Evolutionary conservation across 768 basidiomycete species (phyloP), one percentile per base, ranked within the genome.

Genomic region (Russula brevipes): DNA sequence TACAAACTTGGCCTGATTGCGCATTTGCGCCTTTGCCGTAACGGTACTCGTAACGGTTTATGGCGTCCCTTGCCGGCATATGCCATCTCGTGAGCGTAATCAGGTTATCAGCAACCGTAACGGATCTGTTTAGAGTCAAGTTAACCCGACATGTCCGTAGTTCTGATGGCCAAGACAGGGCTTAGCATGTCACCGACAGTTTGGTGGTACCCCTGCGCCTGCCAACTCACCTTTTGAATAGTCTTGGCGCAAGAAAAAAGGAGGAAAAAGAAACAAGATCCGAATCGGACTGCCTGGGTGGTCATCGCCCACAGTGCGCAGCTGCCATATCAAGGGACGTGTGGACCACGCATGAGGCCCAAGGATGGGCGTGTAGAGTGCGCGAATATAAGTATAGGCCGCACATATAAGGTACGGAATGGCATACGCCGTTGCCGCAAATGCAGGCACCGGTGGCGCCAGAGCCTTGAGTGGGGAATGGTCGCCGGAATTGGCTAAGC

Each of bases 401-500:
- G 41, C 16, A 51, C 17, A 53, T 42, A 33, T 52, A 44, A 24
- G 51, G 58, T 30, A 53, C 45, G n/a, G 14, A 24, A 36, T 11
- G 24, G 24, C 33, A 19, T 17, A 9, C 41, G 35, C 16, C 3
- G 9, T 11, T 16, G 45, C 19, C 46, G 57, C 46, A 39, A 31
- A 49, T 36, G 42, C 61, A 62, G 61, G 61, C 49, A 62, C 61
- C 49, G 10, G 60, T 61, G 61, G 54, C 61, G 61, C 54, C 44
- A 49, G 44, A 35, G 45, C 30, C 53, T 47, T 24, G 24, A 24
- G 24, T 24, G 24, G 41, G 14, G 53, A 31, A 19, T 11, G 24
- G 50, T 53, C 45, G 30, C 53, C 54, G 53, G 30, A 54, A 61
- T 60, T 60, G 52, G 54, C 31, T 55, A 41, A 36, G 53, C 46